These are phyloP conservation scores for Fistulifera solaris DNA, from an alignment of 108 stramenopile species.

Conservation along the genomic window DNA sequence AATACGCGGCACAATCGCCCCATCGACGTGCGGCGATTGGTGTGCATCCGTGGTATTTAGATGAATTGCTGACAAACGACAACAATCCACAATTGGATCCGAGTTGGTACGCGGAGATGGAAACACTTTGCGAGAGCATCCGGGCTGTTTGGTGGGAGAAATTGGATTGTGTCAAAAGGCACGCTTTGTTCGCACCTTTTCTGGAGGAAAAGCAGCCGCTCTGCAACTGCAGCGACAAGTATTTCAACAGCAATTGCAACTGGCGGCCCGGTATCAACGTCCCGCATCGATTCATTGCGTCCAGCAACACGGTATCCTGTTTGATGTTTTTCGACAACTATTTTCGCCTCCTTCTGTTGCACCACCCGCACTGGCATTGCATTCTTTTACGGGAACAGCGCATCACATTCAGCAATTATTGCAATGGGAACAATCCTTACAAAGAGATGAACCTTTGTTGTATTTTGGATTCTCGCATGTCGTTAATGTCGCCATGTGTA, in stretches of 20 bases:
- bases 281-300: conserved; percentile 80
- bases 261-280: conserved; percentile 57
- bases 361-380: conserved; percentile 69
- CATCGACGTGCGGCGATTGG: conserved; percentile 23
- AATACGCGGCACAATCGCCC: conserved; percentile 40
- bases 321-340: conserved; percentile 38
- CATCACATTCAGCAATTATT: conserved; percentile 71
- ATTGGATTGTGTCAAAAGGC: conserved; percentile 81
- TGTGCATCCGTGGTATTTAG: conserved; percentile 78
- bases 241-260: conserved; percentile 49
- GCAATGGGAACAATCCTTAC: conserved; percentile 25
- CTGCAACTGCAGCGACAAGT: conserved; percentile 52
- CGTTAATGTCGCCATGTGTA: conserved; percentile 65
- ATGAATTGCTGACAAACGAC: conserved; percentile 8
- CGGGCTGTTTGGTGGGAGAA: conserved; percentile 60
- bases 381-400: conserved; percentile 76
- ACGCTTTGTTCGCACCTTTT: conserved; percentile 50
- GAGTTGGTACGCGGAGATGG: conserved; percentile 46
- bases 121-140: conserved; percentile 48
- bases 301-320: conserved; percentile 52
- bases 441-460: conserved; percentile 24
- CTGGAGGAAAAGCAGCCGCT: conserved; percentile 58
- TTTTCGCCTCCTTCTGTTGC: conserved; percentile 6
- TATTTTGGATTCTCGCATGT: conserved; percentile 82
- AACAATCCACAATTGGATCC: background rate